phyloP scores from a whole-genome alignment of 2,329 filamentous ascomycete species.

The Beauveria bassiana region DNA sequence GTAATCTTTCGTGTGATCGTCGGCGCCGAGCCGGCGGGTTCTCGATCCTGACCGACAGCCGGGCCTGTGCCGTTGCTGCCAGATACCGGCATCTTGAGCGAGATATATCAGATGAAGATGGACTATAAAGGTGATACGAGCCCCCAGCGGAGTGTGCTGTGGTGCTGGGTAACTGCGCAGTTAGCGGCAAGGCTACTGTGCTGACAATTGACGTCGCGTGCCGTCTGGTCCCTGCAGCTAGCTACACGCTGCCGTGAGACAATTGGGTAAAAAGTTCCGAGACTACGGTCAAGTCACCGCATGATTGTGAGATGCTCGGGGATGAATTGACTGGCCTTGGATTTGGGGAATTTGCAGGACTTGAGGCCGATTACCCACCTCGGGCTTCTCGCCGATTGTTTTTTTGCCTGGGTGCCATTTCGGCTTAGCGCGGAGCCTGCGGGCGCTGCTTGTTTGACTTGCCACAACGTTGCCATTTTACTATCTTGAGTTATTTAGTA shows the following conservation, averaged over 20 bases:
- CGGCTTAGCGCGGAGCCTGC: no score
- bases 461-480: no score
- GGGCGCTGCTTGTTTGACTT: no score
- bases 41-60: neutral
- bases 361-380: neutral
- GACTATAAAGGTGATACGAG: neutral
- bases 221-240: neutral
- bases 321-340: neutral
- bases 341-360: neutral
- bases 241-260: neutral
- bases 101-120: neutral
- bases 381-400: conserved; percentile 2
- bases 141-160: neutral
- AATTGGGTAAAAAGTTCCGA: neutral
- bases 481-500: no score
- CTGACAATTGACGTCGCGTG: neutral
- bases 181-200: neutral
- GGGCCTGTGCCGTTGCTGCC: neutral
- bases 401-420: neutral
- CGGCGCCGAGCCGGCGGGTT: conserved; percentile 15
- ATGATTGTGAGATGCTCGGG: neutral
- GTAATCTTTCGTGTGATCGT: conserved; percentile 27
- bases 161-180: neutral
- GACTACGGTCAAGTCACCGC: neutral
- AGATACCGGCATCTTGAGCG: conserved; percentile 4